A percentile compares a stretch with the other conserved stretches of the same genome.
These are phyloP conservation scores for Brassica nigra DNA, from an alignment of 345 rosid genomes.

Conservation along the genomic window DNA sequence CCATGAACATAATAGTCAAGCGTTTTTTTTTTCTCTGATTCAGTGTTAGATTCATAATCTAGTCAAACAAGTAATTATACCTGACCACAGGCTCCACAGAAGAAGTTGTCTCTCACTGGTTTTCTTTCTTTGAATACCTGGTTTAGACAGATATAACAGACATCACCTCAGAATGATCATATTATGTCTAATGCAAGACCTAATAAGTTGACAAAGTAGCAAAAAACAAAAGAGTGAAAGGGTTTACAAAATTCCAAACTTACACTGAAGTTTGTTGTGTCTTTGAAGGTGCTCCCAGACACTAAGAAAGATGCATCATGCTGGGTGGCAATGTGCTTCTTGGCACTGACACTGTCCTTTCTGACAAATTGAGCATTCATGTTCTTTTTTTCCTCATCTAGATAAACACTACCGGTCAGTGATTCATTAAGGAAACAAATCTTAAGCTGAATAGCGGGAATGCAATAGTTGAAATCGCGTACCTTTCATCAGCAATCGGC, in stretches of 20 bases:
- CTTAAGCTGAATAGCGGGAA: not conserved
- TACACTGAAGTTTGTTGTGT: constrained; percentile 56
- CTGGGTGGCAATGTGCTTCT: constrained; percentile 45
- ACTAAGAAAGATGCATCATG: constrained; percentile 44
- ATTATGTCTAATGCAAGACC: constrained; percentile 8
- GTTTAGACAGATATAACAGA: constrained; percentile 16
- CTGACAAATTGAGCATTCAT: constrained; percentile 55
- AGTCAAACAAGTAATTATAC: constrained; percentile 43
- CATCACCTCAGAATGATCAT: constrained; percentile 12
- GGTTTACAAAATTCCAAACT: constrained; percentile 1
- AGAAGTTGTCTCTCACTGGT: constrained; percentile 87
- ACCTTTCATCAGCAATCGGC: constrained; percentile 96
- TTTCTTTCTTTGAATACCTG: constrained; percentile 88
- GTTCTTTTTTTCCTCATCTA: constrained; percentile 82
- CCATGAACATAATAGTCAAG: constrained; percentile 32
- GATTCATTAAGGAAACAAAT: constrained; percentile 6
- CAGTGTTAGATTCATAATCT: constrained; percentile 7
- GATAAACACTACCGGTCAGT: constrained; percentile 28
- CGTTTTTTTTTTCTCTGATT: not conserved
- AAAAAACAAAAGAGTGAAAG: not conserved
- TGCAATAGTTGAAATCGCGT: constrained; percentile 35
- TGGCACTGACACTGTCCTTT: constrained; percentile 51
- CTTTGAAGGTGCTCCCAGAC: constrained; percentile 48
- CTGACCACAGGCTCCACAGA: constrained; percentile 97
- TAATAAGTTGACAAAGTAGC: constrained; percentile 8